Base-by-base conservation (phyloP, 495 filamentous ascomycete genomes). In the Lasiosphaeria miniovina region DNA sequence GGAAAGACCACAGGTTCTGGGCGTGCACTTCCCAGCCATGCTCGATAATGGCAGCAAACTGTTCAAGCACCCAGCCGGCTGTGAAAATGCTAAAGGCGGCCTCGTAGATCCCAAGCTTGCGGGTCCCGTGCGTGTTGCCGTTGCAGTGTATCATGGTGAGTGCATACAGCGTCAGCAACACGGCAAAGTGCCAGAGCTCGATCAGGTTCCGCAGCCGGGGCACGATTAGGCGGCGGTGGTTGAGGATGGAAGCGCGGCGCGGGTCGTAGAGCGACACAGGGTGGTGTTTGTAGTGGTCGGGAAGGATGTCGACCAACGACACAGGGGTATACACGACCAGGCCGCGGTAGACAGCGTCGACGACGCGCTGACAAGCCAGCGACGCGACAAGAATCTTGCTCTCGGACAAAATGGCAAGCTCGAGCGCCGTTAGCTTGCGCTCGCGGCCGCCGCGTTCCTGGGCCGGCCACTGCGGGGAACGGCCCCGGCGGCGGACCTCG, bases 11-110 rank as follows among this genome's bases (percentile, higher is more conserved):
- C 15, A 87, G 75, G 65, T 87, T 86, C 66, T 88, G 83, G 0
- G 84, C 86, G 65, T 87, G 84, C 6, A 87, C 86, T 55, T 81
- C 75, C 85, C 85, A 87, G 10, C 85, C 85, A 54, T 87, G 85
- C 65, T 87, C 85, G n/a, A 86, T 69, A 15, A 88, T 81, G 32
- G 83, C 81, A 11, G 84, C 85, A 63, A 84, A 79, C 58, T 86
- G 81, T 53, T 88, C 85, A 5, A 87, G 70, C 0, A 83, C 75
- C 85, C 85, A 87, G 12, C 85, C 85, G 1, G 74, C 65, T 14
- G 80, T 75, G 54, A 84, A 87, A 7, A 87, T 67, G 57, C 70
- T 74, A 68, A 87, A 88, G 31, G 77, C 46, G 7, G 78, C 62
- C 61, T 88, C 85, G 41, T 74, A 71, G 2, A 66, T 55, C 3